Conservation (phyloP, 257 asterid species). For the Gardenia jasminoides region DNA sequence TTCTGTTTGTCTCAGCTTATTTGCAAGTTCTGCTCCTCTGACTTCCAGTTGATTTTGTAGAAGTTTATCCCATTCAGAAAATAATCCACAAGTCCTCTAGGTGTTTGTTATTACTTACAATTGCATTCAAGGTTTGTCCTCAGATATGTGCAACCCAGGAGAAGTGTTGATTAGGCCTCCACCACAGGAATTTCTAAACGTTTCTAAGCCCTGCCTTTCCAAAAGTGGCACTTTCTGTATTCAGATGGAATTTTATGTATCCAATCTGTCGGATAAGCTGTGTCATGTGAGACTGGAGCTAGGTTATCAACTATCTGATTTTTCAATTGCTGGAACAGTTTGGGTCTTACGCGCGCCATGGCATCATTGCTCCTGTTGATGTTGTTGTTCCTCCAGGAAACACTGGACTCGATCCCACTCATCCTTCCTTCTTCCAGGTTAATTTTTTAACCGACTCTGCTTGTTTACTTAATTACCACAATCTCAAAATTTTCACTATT, state of each 20-base stretch:
- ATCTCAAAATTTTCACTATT: background rate
- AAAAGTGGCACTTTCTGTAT: background rate
- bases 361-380: conserved; percentile 38
- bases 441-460: background rate
- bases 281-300: background rate
- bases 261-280: background rate
- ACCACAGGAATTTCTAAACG: background rate
- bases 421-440: conserved; percentile 47
- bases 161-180: background rate
- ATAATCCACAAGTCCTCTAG: too few relatives aligned
- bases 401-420: conserved; percentile 47
- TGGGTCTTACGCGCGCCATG: conserved; percentile 44
- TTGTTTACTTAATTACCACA: background rate
- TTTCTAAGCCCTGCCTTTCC: background rate
- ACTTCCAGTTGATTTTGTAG: too few relatives aligned
- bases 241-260: background rate
- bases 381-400: conserved; percentile 44
- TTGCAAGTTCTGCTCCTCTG: too few relatives aligned
- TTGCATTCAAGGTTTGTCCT: background rate
- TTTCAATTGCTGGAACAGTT: conserved; percentile 19
- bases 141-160: background rate
- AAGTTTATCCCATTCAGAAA: too few relatives aligned
- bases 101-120: too few relatives aligned
- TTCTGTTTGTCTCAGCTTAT: too few relatives aligned
- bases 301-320: background rate